Evolutionary conservation across 2,329 filamentous ascomycete species (phyloP), one percentile per base, ranked within the genome.

Genomic region (Madurella mycetomatis): DNA sequence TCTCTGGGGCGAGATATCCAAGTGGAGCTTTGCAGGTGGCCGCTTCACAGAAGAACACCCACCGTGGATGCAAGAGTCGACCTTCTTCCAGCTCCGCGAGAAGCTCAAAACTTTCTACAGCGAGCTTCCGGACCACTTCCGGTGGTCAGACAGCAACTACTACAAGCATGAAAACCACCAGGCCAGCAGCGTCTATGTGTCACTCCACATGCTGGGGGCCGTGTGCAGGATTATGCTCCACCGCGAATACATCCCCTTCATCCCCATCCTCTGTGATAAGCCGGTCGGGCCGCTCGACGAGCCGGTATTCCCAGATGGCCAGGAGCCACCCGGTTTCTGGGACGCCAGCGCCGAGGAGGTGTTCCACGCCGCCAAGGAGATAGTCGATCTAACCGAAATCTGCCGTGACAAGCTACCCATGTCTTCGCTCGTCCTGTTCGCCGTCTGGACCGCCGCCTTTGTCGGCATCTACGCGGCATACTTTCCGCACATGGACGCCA

Each of bases 171-270:
- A 87, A 61, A 82, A 81, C 56, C 77, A 82, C 51, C 77, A 82
- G 41, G 82, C 81, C 1, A 82, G 82, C 1, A 84, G 83, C 44
- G 78, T 80, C 8, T 90, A 86, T 63, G 80, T 84, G 9, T 77
- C 86, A 3, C 71, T 90, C 51, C 86, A 90, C 62, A 83, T 84
- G 61, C 77, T 88, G 1, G 79, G 82, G 55, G 79, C 80, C 1
- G 73, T 88, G 2, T 88, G 83, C 65, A 77, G 80, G 53, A 84
- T 90, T 58, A 82, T 87, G 72, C 73, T 88, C 30, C 83, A 87
- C 63, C 76, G 85, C 57, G 84, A 88, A 65, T 87, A 85, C 57
- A 76, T 88, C 25, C 84, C 85, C 0, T 87, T 86, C 63, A 76
- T 86, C 15, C 82, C 85, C 1, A 73, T 86, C n/a, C 74, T 76